A percentile compares a stretch with the other conserved stretches of the same genome.
Evolutionary conservation across 768 basidiomycete species (phyloP).

Genomic region (Phlebiopsis flavidoalba): DNA sequence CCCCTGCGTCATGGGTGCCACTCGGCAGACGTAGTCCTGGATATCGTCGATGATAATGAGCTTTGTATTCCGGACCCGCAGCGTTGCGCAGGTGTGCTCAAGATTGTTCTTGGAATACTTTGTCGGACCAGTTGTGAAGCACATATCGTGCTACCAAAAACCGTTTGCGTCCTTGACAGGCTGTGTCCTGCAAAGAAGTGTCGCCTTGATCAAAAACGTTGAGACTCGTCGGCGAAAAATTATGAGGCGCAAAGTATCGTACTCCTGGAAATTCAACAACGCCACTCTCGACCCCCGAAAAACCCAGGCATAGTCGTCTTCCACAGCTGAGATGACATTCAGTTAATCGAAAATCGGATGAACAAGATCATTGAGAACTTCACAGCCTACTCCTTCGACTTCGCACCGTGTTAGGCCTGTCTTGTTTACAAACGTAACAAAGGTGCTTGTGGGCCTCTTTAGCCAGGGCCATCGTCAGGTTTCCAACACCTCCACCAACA

Average conservation of each 20-base stretch:
- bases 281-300: neutral
- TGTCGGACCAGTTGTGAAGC: constrained; percentile 37
- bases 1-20: neutral
- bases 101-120: constrained; percentile 27
- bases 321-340: neutral
- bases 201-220: constrained; percentile 19
- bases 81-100: constrained; percentile 32
- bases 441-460: constrained; percentile 17
- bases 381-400: constrained; percentile 19
- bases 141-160: constrained; percentile 33
- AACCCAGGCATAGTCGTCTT: neutral
- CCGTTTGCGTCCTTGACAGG: constrained; percentile 29
- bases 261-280: constrained; percentile 4
- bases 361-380: neutral
- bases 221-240: neutral
- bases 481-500: constrained; percentile 29
- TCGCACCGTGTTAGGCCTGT: constrained; percentile 22
- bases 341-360: too few relatives aligned
- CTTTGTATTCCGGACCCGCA: constrained; percentile 30
- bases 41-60: constrained; percentile 39
- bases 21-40: constrained; percentile 22
- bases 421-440: constrained; percentile 27
- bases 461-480: constrained; percentile 19
- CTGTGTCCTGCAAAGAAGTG: constrained; percentile 33
- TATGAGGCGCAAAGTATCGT: neutral